Base-by-base conservation (phyloP, 352 stramenopile species). In the Phytophthora colocasiae region DNA sequence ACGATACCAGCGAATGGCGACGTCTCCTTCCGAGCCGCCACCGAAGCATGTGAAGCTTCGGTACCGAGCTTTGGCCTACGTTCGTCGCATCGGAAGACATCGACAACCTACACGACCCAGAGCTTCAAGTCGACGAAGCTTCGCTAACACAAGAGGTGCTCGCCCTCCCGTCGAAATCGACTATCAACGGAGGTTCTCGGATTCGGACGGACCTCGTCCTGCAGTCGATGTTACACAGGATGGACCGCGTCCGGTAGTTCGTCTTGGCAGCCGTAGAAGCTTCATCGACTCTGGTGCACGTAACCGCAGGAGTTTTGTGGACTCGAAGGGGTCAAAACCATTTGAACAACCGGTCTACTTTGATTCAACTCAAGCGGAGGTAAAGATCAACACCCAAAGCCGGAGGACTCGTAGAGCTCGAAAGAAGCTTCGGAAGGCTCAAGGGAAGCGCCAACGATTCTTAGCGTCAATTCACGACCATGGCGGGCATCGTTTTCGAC, bases 11-110 rank as follows among this genome's bases (percentile, higher is more conserved):
- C 27, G 34, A 55, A 72, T 72, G 58, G 38, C 32, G 50, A 41
- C 41, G 22, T 56, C 59, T 34, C 31, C 54, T 14, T n/a, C 51
- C 22, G 66, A 69, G 26, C 58, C 58, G 14, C 51, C 52, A 44
- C 51, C 51, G 24, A 64, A 59, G 32, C 46, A 65, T 19, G 54
- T 61, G 41, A 69, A 73, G 59, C 53, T 73, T 26, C 59, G 66
- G 40, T 63, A 65, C 15, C 52, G 66, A 24, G 66, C 66, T 3
- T 57, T 73, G 40, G 66, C 66, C 15, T 73, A 69, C n/a, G 40
- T 69, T 26, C 66, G 66, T 46, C 66, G 54, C 17, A 63, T 73
- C 45, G 65, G 65, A 38, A 46, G 65, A 17, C 58, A 65, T 32
- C 65, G 26, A 10, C 43, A 17, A 39, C 32, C 50, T 14, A 8